Conservation (phyloP, 78 protist genomes). For the Emiliania huxleyi region DNA sequence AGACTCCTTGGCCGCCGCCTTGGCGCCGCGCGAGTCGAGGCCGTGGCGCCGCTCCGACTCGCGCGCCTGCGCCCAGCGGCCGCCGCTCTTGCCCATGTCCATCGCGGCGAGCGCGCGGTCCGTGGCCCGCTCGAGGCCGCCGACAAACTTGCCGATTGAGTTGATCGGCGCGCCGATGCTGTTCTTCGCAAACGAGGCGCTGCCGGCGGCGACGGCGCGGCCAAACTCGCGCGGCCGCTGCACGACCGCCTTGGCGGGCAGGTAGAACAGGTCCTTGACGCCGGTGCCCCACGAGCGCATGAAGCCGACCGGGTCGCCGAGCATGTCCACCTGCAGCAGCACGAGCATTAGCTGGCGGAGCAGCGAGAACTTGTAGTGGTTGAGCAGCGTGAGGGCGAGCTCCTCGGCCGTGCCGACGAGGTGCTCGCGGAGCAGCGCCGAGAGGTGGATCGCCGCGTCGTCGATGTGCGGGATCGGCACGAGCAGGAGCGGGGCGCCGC, state of each 20-base stretch:
- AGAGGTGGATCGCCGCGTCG: background rate
- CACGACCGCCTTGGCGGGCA: slow-evolving; percentile 13
- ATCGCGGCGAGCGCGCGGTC: background rate
- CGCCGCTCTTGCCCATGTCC: background rate
- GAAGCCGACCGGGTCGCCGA: background rate
- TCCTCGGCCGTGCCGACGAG: background rate
- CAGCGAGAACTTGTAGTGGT: background rate
- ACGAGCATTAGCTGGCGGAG: background rate
- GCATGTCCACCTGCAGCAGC: background rate
- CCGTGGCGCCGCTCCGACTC: background rate
- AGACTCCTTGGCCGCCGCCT: background rate
- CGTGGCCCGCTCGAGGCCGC: background rate
- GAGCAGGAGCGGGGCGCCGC: background rate
- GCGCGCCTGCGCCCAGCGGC: background rate
- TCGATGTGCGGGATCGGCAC: background rate
- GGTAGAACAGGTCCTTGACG: slow-evolving; percentile 19
- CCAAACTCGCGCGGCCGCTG: background rate
- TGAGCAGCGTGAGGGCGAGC: background rate
- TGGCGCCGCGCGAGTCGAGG: background rate
- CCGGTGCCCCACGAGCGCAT: background rate
- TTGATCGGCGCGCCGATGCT: background rate
- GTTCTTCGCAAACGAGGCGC: background rate
- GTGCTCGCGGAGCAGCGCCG: background rate
- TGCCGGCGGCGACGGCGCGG: background rate
- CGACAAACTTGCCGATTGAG: background rate